A percentile compares a stretch with the other conserved stretches of the same genome.
These are phyloP conservation scores for Colletotrichum sansevieriae DNA, from an alignment of 2,329 filamentous ascomycete genomes.

Conservation along the genomic window DNA sequence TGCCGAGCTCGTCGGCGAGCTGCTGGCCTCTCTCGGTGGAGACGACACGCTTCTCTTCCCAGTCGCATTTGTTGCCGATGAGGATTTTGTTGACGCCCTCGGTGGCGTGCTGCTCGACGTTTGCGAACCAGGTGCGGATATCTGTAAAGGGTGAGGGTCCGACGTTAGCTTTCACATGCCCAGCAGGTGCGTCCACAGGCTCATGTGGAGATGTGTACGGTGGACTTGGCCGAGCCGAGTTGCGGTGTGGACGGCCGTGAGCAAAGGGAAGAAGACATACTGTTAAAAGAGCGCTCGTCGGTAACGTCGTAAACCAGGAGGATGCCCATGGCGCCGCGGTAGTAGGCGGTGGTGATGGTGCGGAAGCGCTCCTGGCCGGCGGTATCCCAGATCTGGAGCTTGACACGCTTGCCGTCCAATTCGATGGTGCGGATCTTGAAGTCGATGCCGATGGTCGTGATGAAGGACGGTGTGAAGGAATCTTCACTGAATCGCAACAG, in stretches of 20 bases:
- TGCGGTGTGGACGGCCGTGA: background rate
- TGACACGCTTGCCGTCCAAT: slow-evolving; percentile 97
- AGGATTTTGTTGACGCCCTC: slow-evolving; percentile 99
- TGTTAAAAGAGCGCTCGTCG: slow-evolving; percentile 94
- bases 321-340: slow-evolving; percentile 98
- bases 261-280: slow-evolving; percentile 64
- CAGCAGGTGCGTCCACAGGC: background rate
- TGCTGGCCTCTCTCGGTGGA: slow-evolving; percentile 93
- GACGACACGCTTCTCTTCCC: slow-evolving; percentile 98
- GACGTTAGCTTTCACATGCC: slow-evolving; percentile 42
- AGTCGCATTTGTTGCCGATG: slow-evolving; percentile 99
- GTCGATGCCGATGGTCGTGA: slow-evolving; percentile 99
- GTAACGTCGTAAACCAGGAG: slow-evolving; percentile 98
- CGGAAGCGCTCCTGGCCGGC: slow-evolving; percentile 98
- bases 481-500: slow-evolving; percentile 97
- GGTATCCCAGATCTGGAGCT: slow-evolving; percentile 99
- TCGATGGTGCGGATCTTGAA: slow-evolving; percentile 99
- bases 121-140: slow-evolving; percentile 99
- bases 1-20: slow-evolving; percentile 94
- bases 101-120: slow-evolving; percentile 97
- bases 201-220: slow-evolving; percentile 4
- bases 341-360: slow-evolving; percentile 99
- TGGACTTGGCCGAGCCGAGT: background rate
- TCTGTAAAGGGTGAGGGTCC: slow-evolving; percentile 66
- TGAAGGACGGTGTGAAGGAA: slow-evolving; percentile 97